Base-by-base conservation (phyloP, 306 rosid species). In the Hippophae rhamnoides region DNA sequence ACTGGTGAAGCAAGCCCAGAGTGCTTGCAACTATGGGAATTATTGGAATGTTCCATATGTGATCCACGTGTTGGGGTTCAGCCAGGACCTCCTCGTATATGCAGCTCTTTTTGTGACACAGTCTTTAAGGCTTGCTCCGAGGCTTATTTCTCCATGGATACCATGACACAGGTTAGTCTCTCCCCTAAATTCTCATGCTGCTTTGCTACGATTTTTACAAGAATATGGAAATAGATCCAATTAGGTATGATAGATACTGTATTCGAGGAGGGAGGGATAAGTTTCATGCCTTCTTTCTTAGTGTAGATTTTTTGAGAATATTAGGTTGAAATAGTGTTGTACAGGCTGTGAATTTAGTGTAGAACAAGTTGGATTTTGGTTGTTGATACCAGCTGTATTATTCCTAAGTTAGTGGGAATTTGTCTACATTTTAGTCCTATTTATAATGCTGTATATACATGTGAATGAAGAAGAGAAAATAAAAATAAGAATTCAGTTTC, bases 121-220 rank as follows among this genome's bases (percentile, higher is more conserved):
- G 74, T 90, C 66, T 88, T 81, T 56, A 61, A 74, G 50, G 79
- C 96, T 31, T 92, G 98, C 74, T 68, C 95, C 3, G 78, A 70
- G 72, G 98, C 98, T 43, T 90, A 87, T 84, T 90, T 87, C 81
- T 87, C 98, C 41, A 60, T 84, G 74, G 98, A 92, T 60, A 73
- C 78, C 56, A 83, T 83, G 69, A 78, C 89, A 54, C 89, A 92
- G 96, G 99, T 92, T 65, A 49, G 69, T 26, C 2, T 57, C 7
- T 12, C 6, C 42, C 9, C 43, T n/a, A 41, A 47, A 27, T 2
- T 61, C 7, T 13, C n/a, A 47, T 2, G 13, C 12, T 18, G 23
- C 23, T 18, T 18, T 18, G 23, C 23, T 31, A 5, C 23, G 13
- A 47, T 9, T 7, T 5, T 46, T 23, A 8, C 7, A 48, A 26